phyloP scores from a whole-genome alignment of 2,329 filamentous ascomycete genomes.

The Clonostachys sp. region DNA sequence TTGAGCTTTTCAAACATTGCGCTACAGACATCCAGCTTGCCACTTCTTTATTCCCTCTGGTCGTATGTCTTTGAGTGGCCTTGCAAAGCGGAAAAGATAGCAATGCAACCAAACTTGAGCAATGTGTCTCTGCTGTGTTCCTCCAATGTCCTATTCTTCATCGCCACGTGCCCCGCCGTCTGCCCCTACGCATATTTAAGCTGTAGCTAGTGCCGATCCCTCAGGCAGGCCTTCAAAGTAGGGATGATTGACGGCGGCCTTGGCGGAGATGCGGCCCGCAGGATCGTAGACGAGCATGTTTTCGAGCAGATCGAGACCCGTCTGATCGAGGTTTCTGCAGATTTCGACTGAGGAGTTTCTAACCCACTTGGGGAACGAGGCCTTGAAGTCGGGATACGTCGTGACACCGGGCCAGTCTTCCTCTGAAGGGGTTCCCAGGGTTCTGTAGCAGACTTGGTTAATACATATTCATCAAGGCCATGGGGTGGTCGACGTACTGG shows the following conservation, averaged over 20 bases:
- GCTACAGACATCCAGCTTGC: too few species aligned
- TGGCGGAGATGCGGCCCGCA: constrained; percentile 80
- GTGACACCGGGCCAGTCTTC: constrained; percentile 84
- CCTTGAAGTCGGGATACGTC: constrained; percentile 89
- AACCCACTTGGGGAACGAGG: constrained; percentile 87
- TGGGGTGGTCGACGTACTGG: constrained; percentile 50
- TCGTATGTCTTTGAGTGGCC: too few species aligned
- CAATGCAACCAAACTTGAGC: too few species aligned
- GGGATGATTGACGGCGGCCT: constrained; percentile 78
- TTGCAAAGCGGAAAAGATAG: too few species aligned
- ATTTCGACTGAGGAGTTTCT: constrained; percentile 63
- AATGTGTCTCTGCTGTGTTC: too few species aligned
- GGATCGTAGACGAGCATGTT: constrained; percentile 82
- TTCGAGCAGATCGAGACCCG: constrained; percentile 63
- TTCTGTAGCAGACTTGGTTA: constrained; percentile 28
- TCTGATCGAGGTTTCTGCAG: constrained; percentile 68
- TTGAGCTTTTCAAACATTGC: too few species aligned
- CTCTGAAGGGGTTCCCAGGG: constrained; percentile 81
- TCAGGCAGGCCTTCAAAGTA: constrained; percentile 58
- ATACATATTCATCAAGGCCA: constrained; percentile 10
- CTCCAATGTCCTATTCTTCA: too few species aligned
- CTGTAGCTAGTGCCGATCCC: background rate
- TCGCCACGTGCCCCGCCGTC: too few species aligned
- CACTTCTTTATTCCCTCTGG: too few species aligned
- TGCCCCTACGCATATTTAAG: too few species aligned